These are phyloP conservation scores for Tolypocladium tropicale DNA, from an alignment of 2,329 filamentous ascomycete genomes.

Conservation along the genomic window DNA sequence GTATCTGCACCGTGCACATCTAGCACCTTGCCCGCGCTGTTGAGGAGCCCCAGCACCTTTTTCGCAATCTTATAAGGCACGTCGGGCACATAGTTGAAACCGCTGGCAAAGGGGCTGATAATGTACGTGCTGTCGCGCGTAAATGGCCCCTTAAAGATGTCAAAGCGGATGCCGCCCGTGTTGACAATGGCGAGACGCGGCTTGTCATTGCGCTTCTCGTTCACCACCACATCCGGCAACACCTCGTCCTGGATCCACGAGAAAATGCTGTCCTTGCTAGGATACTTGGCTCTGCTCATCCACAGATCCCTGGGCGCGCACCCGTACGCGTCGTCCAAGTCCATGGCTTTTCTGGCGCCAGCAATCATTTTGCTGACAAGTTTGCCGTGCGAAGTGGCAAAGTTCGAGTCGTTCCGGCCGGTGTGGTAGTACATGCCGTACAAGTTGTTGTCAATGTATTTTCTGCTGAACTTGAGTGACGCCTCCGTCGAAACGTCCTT, in stretches of 20 bases:
- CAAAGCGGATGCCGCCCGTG: conserved; percentile 86
- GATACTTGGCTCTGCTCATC: conserved; percentile 71
- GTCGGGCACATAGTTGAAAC: conserved; percentile 65
- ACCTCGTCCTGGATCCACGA: conserved; percentile 69
- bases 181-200: conserved; percentile 71
- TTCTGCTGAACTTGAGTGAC: conserved; percentile 55
- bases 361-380: conserved; percentile 63
- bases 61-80: conserved; percentile 70
- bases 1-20: conserved; percentile 24
- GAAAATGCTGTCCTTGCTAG: conserved; percentile 65
- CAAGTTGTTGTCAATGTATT: conserved; percentile 92
- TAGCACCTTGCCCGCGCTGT: conserved; percentile 42
- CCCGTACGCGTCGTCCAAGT: conserved; percentile 66
- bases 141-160: conserved; percentile 87
- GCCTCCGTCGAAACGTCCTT: conserved; percentile 18
- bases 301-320: conserved; percentile 74
- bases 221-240: conserved; percentile 55
- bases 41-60: conserved; percentile 53
- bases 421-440: conserved; percentile 77
- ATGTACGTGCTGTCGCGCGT: conserved; percentile 81
- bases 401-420: conserved; percentile 58
- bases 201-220: conserved; percentile 44
- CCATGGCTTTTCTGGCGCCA: conserved; percentile 56
- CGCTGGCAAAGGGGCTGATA: conserved; percentile 78
- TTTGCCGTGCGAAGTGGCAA: conserved; percentile 64